These are phyloP conservation scores for Metschnikowia kunwiensis DNA, from an alignment of 805 yeast genomes.

Conservation along the genomic window DNA sequence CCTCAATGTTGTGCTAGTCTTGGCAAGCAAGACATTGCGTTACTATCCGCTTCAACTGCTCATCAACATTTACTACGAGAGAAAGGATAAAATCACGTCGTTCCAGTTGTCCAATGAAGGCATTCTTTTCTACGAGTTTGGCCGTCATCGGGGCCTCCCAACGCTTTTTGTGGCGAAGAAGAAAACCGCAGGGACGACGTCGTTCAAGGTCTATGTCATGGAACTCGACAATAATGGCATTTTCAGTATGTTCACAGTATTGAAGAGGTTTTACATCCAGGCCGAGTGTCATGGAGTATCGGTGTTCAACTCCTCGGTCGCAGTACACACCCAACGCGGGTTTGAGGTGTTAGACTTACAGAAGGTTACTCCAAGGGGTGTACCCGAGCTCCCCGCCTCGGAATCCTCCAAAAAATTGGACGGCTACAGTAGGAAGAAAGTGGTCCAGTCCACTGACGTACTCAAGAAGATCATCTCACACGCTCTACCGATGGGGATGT, in stretches of 20 bases:
- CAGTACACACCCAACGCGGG: conserved; percentile 65
- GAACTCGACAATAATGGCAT: conserved; percentile 53
- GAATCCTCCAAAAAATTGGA: conserved; percentile 26
- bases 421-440: conserved; percentile 31
- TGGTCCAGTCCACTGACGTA: conserved; percentile 18
- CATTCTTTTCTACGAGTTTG: conserved; percentile 61
- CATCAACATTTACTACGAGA: conserved; percentile 53
- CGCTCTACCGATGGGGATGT: conserved; percentile 60
- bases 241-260: conserved; percentile 36
- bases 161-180: conserved; percentile 56
- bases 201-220: conserved; percentile 57
- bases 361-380: conserved; percentile 51
- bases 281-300: conserved; percentile 61
- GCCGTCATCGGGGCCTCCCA: conserved; percentile 60
- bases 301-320: conserved; percentile 61
- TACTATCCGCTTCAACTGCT: conserved; percentile 64
- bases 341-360: conserved; percentile 63
- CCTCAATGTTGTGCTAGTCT: conserved; percentile 52
- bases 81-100: conserved; percentile 40
- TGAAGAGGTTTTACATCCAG: conserved; percentile 47
- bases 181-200: conserved; percentile 44
- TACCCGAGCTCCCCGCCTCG: conserved; percentile 47
- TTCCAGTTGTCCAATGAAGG: conserved; percentile 47
- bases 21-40: conserved; percentile 57
- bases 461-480: conserved; percentile 40